These are phyloP conservation scores for Yarrowia sp. DNA, from an alignment of 805 yeast species.

Conservation along the genomic window DNA sequence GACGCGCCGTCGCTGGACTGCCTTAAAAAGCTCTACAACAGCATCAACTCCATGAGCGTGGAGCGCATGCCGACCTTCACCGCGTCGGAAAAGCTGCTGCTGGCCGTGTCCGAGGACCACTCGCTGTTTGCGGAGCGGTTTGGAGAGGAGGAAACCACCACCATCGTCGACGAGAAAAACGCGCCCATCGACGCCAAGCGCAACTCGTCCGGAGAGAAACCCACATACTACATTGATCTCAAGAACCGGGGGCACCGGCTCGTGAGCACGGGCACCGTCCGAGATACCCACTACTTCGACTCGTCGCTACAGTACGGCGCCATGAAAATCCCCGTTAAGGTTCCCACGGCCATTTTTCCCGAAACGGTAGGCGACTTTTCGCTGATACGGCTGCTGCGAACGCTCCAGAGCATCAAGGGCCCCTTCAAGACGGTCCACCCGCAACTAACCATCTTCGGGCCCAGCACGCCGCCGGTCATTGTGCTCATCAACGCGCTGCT, in stretches of 20 bases:
- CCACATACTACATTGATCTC: slow-evolving; percentile 34
- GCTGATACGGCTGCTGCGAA: slow-evolving; percentile 36
- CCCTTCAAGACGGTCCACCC: slow-evolving; percentile 40
- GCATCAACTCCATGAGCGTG: slow-evolving; percentile 37
- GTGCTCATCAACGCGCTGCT: slow-evolving; percentile 52
- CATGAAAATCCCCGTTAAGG: slow-evolving; percentile 37
- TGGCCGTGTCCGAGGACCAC: slow-evolving; percentile 33
- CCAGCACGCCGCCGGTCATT: slow-evolving; percentile 53
- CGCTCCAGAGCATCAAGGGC: slow-evolving; percentile 32
- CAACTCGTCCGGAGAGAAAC: slow-evolving; percentile 15
- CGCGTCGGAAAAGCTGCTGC: slow-evolving; percentile 35
- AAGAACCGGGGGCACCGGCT: slow-evolving; percentile 33
- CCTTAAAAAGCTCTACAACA: slow-evolving; percentile 36
- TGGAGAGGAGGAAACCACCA: slow-evolving; percentile 25
- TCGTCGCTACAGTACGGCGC: slow-evolving; percentile 34
- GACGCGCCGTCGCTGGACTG: slow-evolving; percentile 31
- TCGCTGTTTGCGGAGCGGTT: slow-evolving; percentile 35
- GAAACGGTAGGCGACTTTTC: slow-evolving; percentile 39
- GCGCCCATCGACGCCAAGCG: not conserved
- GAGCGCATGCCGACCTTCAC: slow-evolving; percentile 35
- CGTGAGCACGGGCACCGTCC: slow-evolving; percentile 26
- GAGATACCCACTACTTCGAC: slow-evolving; percentile 39
- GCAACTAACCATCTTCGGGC: slow-evolving; percentile 54
- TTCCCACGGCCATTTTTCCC: slow-evolving; percentile 37
- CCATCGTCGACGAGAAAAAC: not conserved